These are phyloP conservation scores for Ilex aquifolium DNA, from an alignment of 257 asterid species.

Conservation along the genomic window DNA sequence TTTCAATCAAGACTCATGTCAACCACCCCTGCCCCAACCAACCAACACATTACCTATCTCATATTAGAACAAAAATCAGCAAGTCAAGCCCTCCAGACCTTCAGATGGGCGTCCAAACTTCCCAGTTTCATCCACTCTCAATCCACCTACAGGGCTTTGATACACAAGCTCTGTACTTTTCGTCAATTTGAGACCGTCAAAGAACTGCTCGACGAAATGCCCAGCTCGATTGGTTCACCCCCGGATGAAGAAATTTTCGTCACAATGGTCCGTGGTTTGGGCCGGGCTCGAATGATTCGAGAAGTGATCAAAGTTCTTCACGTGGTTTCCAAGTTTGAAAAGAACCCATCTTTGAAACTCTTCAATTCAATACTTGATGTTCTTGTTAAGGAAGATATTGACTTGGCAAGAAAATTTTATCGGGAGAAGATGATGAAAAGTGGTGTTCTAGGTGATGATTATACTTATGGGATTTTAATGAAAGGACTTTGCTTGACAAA, in stretches of 20 bases:
- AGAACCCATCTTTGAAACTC: conserved; percentile 64
- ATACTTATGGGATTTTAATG: conserved; percentile 84
- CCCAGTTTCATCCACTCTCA: conserved; percentile 28
- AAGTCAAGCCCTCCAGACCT: conserved; percentile 65
- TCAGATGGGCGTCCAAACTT: conserved; percentile 82
- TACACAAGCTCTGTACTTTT: conserved; percentile 66
- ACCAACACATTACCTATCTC: conserved; percentile 58
- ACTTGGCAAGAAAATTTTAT: conserved; percentile 76
- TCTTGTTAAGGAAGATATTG: conserved; percentile 82
- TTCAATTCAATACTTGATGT: conserved; percentile 80
- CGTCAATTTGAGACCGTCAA: conserved; percentile 43
- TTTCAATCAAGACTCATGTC: conserved; percentile 34
- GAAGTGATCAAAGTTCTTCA: conserved; percentile 59
- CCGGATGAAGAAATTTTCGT: conserved; percentile 75
- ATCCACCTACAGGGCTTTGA: conserved; percentile 65
- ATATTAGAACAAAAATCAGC: conserved; percentile 72
- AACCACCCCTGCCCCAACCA: conserved; percentile 47
- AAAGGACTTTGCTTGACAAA: conserved; percentile 91
- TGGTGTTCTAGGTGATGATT: conserved; percentile 71
- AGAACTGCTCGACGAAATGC: conserved; percentile 86
- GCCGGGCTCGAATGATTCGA: conserved; percentile 57
- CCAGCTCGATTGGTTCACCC: conserved; percentile 36
- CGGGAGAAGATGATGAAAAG: conserved; percentile 68
- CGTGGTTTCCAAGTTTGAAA: conserved; percentile 50
- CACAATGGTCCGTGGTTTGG: conserved; percentile 72